Evolutionary conservation across 1,284 basidiomycete species (phyloP), one percentile per base, ranked within the genome.

Genomic region (Neonothopanus nambi): DNA sequence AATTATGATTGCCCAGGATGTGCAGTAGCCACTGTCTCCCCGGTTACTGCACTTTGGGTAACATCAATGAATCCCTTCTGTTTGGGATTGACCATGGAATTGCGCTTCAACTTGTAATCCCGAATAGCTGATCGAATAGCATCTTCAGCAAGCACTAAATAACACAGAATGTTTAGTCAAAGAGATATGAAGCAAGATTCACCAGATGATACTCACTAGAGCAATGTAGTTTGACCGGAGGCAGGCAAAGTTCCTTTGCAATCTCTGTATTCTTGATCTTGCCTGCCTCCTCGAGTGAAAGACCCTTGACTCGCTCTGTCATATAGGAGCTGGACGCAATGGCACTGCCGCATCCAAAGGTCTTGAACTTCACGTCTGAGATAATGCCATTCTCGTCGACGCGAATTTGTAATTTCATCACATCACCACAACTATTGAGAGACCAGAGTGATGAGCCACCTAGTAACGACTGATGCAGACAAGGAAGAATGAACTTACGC

Each of bases 191-290:
- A 43, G 24, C 28, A 36, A 38, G 47, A 44, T n/a, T n/a, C n/a
- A 43, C 28, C 39, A 45, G 52, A n/a, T n/a, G 40, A 57, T 52
- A 78, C 87, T 55, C 60, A 92, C 90, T 92, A 33, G 89, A 90
- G 62, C 87, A 94, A 73, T 93, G 90, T 46, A 95, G 81, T 72
- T 99, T 99, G 67, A 99, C 97, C 40, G 97, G 97, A 8, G 97
- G 97, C 49, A 99, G 75, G 65, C 88, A 91, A 15, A 98, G 73
- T 72, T 98, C 95, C 76, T 98, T 95, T 8, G 97, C 97, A 67
- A 99, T 99, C 71, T 99, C 97, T 7, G 96, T 99, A 78, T 99
- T 99, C 76, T 95, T 97, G 67, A 99, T 98, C 67, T 89, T 87
- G 54, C 92, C 93, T 12, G 97, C 97, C 61, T 96, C 91, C 54